Percentiles rank a stretch among this genome's conserved stretches.
These are phyloP conservation scores for Globisporangium splendens DNA, from an alignment of 352 stramenopile species.

Conservation along the genomic window DNA sequence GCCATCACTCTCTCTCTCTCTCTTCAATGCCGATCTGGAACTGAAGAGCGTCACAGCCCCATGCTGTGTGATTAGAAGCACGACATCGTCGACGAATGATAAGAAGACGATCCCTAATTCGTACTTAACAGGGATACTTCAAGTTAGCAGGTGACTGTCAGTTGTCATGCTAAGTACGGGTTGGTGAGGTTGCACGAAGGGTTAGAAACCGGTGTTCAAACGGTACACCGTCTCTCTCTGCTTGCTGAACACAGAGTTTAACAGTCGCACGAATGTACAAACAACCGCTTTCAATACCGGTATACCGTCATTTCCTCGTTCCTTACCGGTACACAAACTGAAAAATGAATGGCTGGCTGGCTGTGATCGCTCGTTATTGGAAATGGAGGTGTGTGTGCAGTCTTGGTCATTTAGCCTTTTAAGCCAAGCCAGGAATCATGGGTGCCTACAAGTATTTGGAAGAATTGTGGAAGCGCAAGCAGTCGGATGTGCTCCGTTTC, in stretches of 20 bases:
- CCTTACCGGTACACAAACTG: no score
- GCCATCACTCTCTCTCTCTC: neutral
- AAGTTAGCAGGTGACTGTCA: no score
- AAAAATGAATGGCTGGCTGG: slow-evolving; percentile 14
- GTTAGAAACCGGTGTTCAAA: no score
- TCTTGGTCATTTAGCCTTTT: slow-evolving; percentile 27
- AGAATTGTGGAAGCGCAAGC: slow-evolving; percentile 99
- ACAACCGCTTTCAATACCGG: no score
- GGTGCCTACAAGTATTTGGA: slow-evolving; percentile 99
- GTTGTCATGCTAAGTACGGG: no score
- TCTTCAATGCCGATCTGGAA: slow-evolving; percentile 3
- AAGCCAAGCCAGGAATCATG: slow-evolving; percentile 86
- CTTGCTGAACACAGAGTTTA: no score
- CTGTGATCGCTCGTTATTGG: slow-evolving; percentile 1
- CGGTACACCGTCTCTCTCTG: no score
- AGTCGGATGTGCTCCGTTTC: slow-evolving; percentile 99
- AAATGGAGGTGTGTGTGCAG: neutral
- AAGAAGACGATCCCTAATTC: no score
- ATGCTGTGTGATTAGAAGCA: slow-evolving; percentile 7
- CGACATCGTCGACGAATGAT: neutral
- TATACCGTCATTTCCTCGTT: no score
- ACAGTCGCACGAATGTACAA: slow-evolving; percentile 7
- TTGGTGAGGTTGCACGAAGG: no score
- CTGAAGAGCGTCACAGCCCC: neutral
- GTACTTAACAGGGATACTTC: no score